Base-by-base conservation (phyloP, 331 rosid species). In the Spiraea crenata region DNA sequence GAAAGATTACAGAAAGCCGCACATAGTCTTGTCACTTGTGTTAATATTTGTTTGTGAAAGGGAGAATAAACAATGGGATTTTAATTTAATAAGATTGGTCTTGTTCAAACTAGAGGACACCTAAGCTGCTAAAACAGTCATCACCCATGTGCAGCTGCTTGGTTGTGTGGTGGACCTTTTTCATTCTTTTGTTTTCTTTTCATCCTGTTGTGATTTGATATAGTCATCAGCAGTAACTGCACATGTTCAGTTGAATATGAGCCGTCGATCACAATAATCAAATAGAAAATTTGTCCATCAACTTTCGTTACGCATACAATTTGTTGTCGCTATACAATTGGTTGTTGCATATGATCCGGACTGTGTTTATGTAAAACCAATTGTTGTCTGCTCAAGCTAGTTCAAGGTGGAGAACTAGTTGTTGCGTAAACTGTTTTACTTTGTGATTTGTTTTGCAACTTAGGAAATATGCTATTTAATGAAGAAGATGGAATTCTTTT, bases 101-200 rank as follows among this genome's bases (percentile, higher is more conserved):
- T 65, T 55, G 7, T 51, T 78, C 71, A 59, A 25, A 52, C 39
- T 39, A 20, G 34, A 66, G 71, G 45, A 38, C 45, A 70, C 66
- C 42, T 48, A 55, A 57, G 51, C 20, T 3, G 35, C 59, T 65
- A 34, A 57, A 56, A 57, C 65, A 76, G 81, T 57, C 79, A 56
- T 82, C 77, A 67, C 42, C 88, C 96, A 89, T 70, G 96, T 91
- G 97, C 77, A 37, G 3, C 42, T 71, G 49, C 31, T 12, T 12
- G 38, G 3, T 9, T 42, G 0, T 19, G 57, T 70, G 74, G 74
- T 70, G 74, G 74, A 57, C 37, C 65, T 45, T 48, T 7, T 47
- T 40, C 11, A 50, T 15, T 13, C 2, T 6, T 44, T 40, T 12
- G 15, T 15, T 60, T 47, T 35, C 4, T 50, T 59, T 61, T 46